Conservation (phyloP, 2,329 filamentous ascomycete genomes). For the Chaetomiaceae sp. region DNA sequence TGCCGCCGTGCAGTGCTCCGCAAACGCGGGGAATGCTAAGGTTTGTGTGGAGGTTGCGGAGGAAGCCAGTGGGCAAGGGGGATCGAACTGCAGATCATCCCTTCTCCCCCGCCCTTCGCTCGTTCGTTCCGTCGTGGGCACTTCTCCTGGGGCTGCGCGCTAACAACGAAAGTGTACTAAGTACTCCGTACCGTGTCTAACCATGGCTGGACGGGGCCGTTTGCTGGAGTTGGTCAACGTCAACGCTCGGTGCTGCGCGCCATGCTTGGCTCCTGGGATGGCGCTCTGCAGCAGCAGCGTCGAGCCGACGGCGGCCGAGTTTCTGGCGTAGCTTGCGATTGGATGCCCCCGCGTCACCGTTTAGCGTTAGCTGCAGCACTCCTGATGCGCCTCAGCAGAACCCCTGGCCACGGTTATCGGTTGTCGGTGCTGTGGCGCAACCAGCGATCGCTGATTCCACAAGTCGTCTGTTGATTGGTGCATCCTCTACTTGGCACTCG, state of each 20-base stretch:
- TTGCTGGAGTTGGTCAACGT: too few species aligned
- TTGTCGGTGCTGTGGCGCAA: slow-evolving; percentile 12
- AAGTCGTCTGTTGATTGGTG: too few species aligned
- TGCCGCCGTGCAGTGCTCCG: slow-evolving; percentile 8
- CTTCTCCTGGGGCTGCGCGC: too few species aligned
- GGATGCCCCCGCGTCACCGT: not conserved
- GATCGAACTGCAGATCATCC: slow-evolving; percentile 1
- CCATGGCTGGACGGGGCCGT: too few species aligned
- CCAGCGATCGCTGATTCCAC: not conserved
- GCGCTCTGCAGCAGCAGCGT: too few species aligned
- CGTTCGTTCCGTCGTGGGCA: not conserved
- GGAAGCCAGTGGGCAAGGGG: not conserved
- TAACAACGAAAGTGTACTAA: too few species aligned
- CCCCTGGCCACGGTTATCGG: too few species aligned
- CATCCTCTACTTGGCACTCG: slow-evolving; percentile 13
- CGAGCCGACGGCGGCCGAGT: slow-evolving; percentile 13
- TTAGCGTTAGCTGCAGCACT: too few species aligned
- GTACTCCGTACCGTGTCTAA: too few species aligned
- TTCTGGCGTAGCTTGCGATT: slow-evolving; percentile 18
- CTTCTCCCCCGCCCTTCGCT: not conserved
- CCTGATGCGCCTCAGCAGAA: not conserved
- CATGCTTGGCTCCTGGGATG: too few species aligned
- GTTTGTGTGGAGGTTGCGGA: not conserved
- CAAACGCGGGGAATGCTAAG: slow-evolving; percentile 14
- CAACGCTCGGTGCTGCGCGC: too few species aligned